Evolutionary conservation across 1,284 basidiomycete species (phyloP), one percentile per base, ranked within the genome.

Genomic region (Dichomitus squalens): DNA sequence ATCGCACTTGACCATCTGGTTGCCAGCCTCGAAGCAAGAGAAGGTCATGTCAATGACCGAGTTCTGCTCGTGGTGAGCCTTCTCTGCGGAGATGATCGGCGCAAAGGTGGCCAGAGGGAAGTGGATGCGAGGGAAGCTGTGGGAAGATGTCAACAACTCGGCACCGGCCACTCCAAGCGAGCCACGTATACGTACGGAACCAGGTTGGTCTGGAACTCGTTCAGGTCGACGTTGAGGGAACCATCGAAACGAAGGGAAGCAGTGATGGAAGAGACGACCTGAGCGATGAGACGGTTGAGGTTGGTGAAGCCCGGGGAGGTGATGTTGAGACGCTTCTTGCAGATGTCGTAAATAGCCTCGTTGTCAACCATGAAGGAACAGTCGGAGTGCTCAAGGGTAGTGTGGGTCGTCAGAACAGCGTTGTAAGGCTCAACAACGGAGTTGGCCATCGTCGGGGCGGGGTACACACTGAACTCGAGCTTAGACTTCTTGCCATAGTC

Each of bases 401-500:
- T 98, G 81, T 99, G 96, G 46, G 96, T 99, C 61, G 96, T 99
- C 71, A 99, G 80, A 61, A 99, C 95, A 47, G 96, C 96, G 85
- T 99, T 99, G 85, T 99, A 99, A 7, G 97, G 96, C 81, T 99
- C 97, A 49, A 99, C 96, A 61, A 99, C 95, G 9, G 96, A 98
- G 78, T 92, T 97, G 57, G 93, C 93, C 80, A 97, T 90, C 65
- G 90, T 92, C 46, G 95, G 93, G 23, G 95, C 92, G 53, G 96
- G 96, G 81, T 98, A 98, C 55, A 99, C 95, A 65, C 93, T 92
- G 82, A 99, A 99, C 78, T 99, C 96, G 69, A 99, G 87, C 85
- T 99, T 99, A 64, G 95, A 95, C 83, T 99, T 99, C 82, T 99
- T 99, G 75, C 96, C 97, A 72, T 98, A 99, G 78, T 99, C 96